Conservation (phyloP, 257 asterid species). For the Eustoma russellianum region DNA sequence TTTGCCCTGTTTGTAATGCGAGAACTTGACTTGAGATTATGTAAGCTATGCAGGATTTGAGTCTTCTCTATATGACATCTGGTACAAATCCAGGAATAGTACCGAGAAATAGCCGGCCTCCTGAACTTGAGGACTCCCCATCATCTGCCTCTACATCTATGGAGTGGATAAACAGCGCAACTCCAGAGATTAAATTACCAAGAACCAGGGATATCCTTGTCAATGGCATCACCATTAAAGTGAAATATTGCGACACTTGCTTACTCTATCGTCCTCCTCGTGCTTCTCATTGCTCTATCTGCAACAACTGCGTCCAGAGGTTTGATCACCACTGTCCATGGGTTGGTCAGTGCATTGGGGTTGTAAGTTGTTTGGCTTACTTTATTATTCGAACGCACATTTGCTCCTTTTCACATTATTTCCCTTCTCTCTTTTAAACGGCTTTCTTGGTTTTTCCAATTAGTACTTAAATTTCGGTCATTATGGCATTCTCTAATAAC, state of each 20-base stretch:
- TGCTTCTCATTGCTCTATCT: constrained; percentile 91
- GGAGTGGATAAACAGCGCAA: constrained; percentile 47
- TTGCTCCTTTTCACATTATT: background rate
- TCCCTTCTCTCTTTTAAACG: too few relatives aligned
- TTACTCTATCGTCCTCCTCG: constrained; percentile 86
- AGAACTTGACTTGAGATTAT: constrained; percentile 7
- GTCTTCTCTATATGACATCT: constrained; percentile 70
- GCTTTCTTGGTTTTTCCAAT: too few relatives aligned
- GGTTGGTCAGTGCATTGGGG: constrained; percentile 95
- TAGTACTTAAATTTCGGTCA: too few relatives aligned
- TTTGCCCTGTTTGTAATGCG: background rate
- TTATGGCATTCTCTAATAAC: too few relatives aligned
- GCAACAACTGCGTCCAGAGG: constrained; percentile 93
- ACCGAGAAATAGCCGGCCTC: constrained; percentile 56
- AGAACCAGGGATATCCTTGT: constrained; percentile 58
- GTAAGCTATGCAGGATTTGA: constrained; percentile 45
- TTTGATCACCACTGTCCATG: constrained; percentile 98
- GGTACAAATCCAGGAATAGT: constrained; percentile 73
- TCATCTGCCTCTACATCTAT: constrained; percentile 29
- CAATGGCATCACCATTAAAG: constrained; percentile 54
- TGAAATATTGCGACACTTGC: constrained; percentile 87
- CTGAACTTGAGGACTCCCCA: constrained; percentile 33
- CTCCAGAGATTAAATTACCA: constrained; percentile 48
- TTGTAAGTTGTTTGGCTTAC: constrained; percentile 32
- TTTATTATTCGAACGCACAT: background rate